Evolutionary conservation across 2,329 filamentous ascomycete genomes (phyloP).

Genomic region (Colletotrichum truncatum): DNA sequence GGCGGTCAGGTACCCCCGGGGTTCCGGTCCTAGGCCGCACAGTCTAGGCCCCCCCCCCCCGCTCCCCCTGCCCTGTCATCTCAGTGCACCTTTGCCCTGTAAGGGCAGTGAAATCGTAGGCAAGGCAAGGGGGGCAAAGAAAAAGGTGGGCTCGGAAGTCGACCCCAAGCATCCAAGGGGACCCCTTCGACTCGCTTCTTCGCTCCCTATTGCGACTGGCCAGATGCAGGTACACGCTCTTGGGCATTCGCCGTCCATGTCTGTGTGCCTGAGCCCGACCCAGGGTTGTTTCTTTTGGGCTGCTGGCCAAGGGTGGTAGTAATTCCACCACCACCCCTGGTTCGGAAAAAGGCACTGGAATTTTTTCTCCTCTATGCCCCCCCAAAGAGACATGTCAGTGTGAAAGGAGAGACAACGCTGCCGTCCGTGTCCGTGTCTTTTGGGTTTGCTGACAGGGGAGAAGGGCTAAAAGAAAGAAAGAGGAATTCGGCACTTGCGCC

Average conservation of each 20-base stretch:
- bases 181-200: conserved; percentile 4
- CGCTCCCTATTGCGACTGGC: background rate
- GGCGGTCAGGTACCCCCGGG: too few species aligned
- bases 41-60: too few species aligned
- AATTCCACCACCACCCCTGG: background rate
- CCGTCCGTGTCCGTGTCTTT: background rate
- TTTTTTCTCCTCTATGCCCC: too few species aligned
- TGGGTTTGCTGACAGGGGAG: background rate
- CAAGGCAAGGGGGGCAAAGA: background rate
- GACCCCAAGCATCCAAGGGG: too few species aligned
- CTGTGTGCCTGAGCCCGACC: background rate
- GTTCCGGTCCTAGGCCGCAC: too few species aligned
- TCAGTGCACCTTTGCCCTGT: too few species aligned
- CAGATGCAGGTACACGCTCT: background rate
- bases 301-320: background rate
- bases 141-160: background rate
- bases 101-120: background rate
- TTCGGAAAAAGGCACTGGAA: background rate
- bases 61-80: too few species aligned
- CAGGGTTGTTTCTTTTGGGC: background rate
- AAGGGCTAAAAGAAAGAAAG: background rate
- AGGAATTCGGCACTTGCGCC: conserved; percentile 9
- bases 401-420: background rate
- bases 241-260: background rate
- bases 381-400: too few species aligned